Evolutionary conservation across 495 filamentous ascomycete genomes (phyloP), one percentile per base, ranked within the genome.

Genomic region (Daldinia loculata): DNA sequence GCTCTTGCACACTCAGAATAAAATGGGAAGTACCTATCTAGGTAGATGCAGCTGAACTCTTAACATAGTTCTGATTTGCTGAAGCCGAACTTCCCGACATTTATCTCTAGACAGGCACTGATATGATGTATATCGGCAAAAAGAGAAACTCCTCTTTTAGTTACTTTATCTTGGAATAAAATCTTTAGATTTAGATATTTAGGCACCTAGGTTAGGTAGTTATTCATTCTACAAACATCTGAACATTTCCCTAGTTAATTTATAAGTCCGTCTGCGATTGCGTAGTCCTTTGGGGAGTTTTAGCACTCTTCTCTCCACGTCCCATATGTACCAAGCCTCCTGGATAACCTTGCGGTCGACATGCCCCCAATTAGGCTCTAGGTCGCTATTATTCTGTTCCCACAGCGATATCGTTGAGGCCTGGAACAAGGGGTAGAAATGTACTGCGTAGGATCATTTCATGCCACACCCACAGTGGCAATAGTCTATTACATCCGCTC

Each of bases 391-490:
- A n/a, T 58, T 43, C 0, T 8, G 19, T 4, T 19, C 32, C 61
- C 70, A 68, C 64, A 8, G 19, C 38, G 8, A 14, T 11, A 4
- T 26, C 22, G 30, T 68, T 60, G 6, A 72, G 38, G 5, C 56
- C 30, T 9, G 7, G 39, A 1, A 72, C 15, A 56, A 68, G 68
- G 1, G 64, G 70, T 4, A 72, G 36, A 5, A 56, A 61, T 22
- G 52, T 11, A 11, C 56, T 64, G 14, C 26, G 17, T 11, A 72
- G 26, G 9, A 72, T 17, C 0, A 72, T 34, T 4, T 72, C 64
- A 24, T 64, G 64, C 64, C 69, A 72, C 26, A 57, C 30, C 64
- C 60, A 64, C 29, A 65, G 64, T 3, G 69, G 64, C 5, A 61
- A 38, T 3, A 61, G 15, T 11, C 55, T 60, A 17, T 61, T 68